These are phyloP conservation scores for Stagonosporopsis vannaccii DNA, from an alignment of 2,329 filamentous ascomycete genomes.

Conservation along the genomic window DNA sequence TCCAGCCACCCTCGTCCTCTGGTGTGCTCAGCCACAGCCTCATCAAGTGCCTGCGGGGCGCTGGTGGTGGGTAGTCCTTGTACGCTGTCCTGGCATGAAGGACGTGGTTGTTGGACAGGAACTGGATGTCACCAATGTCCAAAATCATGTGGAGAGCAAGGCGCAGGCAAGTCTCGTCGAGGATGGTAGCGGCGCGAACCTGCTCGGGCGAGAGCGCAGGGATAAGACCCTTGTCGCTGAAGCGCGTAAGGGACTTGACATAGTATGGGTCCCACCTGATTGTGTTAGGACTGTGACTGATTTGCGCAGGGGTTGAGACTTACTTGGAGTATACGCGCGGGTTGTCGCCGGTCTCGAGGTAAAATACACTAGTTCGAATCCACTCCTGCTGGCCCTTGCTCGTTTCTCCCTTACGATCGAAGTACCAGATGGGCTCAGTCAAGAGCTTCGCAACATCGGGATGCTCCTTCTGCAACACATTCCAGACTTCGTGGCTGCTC, in stretches of 20 bases:
- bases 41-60: conserved; percentile 78
- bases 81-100: conserved; percentile 84
- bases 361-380: conserved; percentile 76
- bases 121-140: conserved; percentile 88
- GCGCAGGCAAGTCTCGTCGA: conserved; percentile 78
- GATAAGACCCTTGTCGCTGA: conserved; percentile 75
- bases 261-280: conserved; percentile 84
- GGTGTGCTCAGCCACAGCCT: conserved; percentile 85
- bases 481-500: conserved; percentile 81
- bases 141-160: conserved; percentile 84
- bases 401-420: conserved; percentile 87
- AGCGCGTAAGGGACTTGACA: conserved; percentile 76
- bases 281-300: conserved; percentile 18
- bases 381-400: conserved; percentile 77
- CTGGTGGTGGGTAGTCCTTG: conserved; percentile 72
- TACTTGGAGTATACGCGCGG: conserved; percentile 77
- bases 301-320: conserved; percentile 21
- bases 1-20: conserved; percentile 84
- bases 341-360: conserved; percentile 73
- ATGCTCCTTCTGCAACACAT: conserved; percentile 74
- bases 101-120: conserved; percentile 80
- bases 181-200: conserved; percentile 69
- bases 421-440: conserved; percentile 85
- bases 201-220: conserved; percentile 76
- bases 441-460: conserved; percentile 80